Percentiles rank a stretch among this genome's conserved stretches.
These are phyloP conservation scores for Rubia tinctorum DNA, from an alignment of 305 asterid species.

Conservation along the genomic window DNA sequence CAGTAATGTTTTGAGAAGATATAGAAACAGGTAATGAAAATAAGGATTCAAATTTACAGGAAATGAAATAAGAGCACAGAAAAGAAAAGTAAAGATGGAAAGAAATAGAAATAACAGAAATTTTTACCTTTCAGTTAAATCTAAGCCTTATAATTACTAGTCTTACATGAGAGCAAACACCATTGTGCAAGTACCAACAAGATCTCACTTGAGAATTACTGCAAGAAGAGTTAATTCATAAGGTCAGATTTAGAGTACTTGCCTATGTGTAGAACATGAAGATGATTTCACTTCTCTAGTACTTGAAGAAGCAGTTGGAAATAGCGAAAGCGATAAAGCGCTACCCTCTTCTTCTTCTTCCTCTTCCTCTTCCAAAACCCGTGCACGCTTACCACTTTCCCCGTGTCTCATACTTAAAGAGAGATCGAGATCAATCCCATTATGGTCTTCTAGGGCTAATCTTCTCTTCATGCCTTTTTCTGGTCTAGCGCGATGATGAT, in stretches of 20 bases:
- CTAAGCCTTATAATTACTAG: not conserved
- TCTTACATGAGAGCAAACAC: slow-evolving; percentile 9
- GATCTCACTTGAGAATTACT: slow-evolving; percentile 34
- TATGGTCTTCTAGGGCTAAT: slow-evolving; percentile 1
- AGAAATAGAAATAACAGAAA: not conserved
- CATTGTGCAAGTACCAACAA: slow-evolving; percentile 35
- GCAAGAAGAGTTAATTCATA: slow-evolving; percentile 18
- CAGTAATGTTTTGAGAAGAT: not conserved
- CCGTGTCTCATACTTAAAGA: slow-evolving; percentile 19
- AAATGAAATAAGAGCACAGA: not conserved
- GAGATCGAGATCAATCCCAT: slow-evolving; percentile 23
- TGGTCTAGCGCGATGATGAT: not conserved
- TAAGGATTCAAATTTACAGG: not conserved
- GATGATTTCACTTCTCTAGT: not conserved
- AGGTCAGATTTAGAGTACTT: slow-evolving; percentile 40
- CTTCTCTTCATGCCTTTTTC: slow-evolving; percentile 11
- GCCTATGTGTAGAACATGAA: slow-evolving; percentile 23
- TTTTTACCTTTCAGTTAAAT: not conserved
- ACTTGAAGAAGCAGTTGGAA: not conserved
- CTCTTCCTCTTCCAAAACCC: slow-evolving; percentile 15
- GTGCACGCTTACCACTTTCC: not conserved
- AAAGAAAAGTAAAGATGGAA: not conserved
- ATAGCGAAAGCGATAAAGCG: slow-evolving; percentile 29
- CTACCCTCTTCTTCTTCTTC: slow-evolving; percentile 24
- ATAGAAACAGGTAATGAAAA: too few relatives aligned